Evolutionary conservation across 805 yeast species (phyloP), one percentile per base, ranked within the genome.

Genomic region (Starmerella gropengiesseri): DNA sequence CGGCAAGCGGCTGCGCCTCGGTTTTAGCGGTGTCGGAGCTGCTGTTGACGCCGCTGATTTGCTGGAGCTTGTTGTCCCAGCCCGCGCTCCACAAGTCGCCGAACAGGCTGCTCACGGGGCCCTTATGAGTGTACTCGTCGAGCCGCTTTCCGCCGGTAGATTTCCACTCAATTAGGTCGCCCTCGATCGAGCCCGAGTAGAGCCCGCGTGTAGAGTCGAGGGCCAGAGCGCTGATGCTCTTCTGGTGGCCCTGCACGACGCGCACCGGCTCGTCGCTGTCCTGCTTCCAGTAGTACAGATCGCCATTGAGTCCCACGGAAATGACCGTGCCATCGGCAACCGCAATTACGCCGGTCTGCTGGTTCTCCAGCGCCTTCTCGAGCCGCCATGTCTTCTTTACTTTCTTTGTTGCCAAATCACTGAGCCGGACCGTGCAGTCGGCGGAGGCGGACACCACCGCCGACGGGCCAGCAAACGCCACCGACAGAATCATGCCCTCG

Each of bases 21-120:
- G 47, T 40, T 22, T 60, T 63, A 20, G 54, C 29, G 18, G 65
- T 51, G 23, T 53, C 51, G 17, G 60, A 49, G 21, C 65, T 67
- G 7, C 60, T 45, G 13, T 64, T 56, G 3, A 53, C 58, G 20
- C 35, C 35, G n/a, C 29, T 7, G 21, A 68, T 48, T 12, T 61
- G 53, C 55, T 71, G 74, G 35, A 86, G 54, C 12, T 74, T 74
- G 56, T 84, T 94, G 61, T 89, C 98, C 97, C 97, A 91, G 3
- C 87, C 93, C 17, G 75, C 67, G 40, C 67, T 61, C 16, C 75
- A 54, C 1, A 60, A 55, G 1, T 57, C 60, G 11, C 56, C 55
- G 5, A 73, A 70, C 18, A 75, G 55, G 2, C 78, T 77, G 26
- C 74, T 75, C 34, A 89, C 71, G 48, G 79, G 71, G 51, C 86